Base-by-base conservation (phyloP, 2,329 filamentous ascomycete species). In the Ophiostoma australiae region DNA sequence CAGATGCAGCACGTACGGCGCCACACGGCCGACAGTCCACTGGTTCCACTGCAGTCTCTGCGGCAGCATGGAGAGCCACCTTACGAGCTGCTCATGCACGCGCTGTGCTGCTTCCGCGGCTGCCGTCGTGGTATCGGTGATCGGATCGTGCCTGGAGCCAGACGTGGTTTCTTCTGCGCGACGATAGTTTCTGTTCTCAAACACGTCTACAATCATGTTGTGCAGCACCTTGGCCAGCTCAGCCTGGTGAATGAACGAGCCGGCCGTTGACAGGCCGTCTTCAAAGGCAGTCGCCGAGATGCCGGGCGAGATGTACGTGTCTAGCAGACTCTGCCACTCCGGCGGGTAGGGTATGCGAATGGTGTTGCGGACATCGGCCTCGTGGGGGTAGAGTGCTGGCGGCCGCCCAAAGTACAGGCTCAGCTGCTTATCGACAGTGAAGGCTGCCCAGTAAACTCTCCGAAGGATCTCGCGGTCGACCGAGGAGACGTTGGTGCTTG, bases 361-460 rank as follows among this genome's bases (percentile, higher is more conserved):
- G 0, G 82, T 84, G 71, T 83, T 82, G 4, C 80, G 78, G 2
- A 85, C 83, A 69, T 85, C 83, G 11, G 83, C 83, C 73, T 83
- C 82, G 70, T 81, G 79, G 0, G 83, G 83, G 70, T 85, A 82
- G 0, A 85, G 76, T 5, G 83, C 83, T 0, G 83, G 83, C 20
- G 83, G 83, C 27, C 83, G 79, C 11, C 83, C 83, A 75, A 85
- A 85, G 74, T 83, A 84, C 7, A 85, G 76, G 72, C 82, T 84
- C 10, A 85, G 77, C 72, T 85, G 82, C 76, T 84, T 85, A 69
- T 85, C 83, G 0, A 80, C 82, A 20, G 82, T 80, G 71, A 85
- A 85, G 2, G 82, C 81, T 31, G 82, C 82, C 83, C 83, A 85
- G 74, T 85, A 85, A 1, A 83, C 81, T 31, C 83, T 78, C 8